Conservation (phyloP, 352 stramenopile species). For the Phytophthora boehmeriae region DNA sequence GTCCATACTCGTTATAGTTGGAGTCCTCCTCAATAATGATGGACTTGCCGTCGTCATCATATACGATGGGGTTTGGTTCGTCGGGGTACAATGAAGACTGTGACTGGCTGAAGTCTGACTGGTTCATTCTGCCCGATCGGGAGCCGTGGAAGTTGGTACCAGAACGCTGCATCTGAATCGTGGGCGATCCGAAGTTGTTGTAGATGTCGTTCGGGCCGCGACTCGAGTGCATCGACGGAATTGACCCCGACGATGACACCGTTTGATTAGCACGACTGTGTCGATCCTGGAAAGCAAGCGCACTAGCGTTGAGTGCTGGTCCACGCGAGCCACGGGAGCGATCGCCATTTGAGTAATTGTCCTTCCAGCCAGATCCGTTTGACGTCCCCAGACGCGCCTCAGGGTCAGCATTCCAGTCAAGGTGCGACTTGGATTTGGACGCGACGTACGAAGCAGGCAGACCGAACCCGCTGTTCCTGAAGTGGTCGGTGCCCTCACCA, state of each 20-base stretch:
- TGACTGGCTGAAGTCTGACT: constrained; percentile 27
- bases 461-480: constrained; percentile 62
- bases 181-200: constrained; percentile 44
- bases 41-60: constrained; percentile 35
- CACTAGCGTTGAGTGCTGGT: constrained; percentile 61
- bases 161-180: constrained; percentile 34
- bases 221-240: constrained; percentile 39
- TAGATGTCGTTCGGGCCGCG: constrained; percentile 35
- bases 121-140: constrained; percentile 16
- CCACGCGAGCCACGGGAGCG: constrained; percentile 47
- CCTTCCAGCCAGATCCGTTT: constrained; percentile 45
- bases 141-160: constrained; percentile 23
- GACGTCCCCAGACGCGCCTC: constrained; percentile 25
- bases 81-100: constrained; percentile 43
- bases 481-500: constrained; percentile 54
- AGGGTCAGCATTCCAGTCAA: constrained; percentile 72
- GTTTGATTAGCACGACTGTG: constrained; percentile 65
- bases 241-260: constrained; percentile 63
- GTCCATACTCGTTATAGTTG: constrained; percentile 48
- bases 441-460: constrained; percentile 46
- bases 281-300: constrained; percentile 67
- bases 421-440: constrained; percentile 55
- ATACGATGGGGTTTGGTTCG: constrained; percentile 29
- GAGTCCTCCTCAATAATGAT: constrained; percentile 42
- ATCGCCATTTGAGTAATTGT: constrained; percentile 48